Evolutionary conservation across 2,329 filamentous ascomycete genomes (phyloP), one percentile per base, ranked within the genome.

Genomic region (Cladophialophora carrionii): DNA sequence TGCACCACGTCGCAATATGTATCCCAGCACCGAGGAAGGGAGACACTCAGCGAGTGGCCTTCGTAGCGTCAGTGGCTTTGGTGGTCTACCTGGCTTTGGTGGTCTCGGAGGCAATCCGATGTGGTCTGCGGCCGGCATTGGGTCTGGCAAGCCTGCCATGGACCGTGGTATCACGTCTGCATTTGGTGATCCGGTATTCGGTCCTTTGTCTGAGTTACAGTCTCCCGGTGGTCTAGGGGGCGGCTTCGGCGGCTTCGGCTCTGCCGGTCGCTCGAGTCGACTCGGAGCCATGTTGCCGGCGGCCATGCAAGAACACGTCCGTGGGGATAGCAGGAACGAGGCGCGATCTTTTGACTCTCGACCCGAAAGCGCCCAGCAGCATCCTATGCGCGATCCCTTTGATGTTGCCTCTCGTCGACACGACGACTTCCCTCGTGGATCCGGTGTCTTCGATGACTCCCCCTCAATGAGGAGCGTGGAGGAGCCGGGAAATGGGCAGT

Each of bases 251-350:
- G 89, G 89, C 58, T 85, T 90, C 49, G 70, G 68, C 57, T 87
- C 90, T 53, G 57, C 55, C 53, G 87, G 90, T 34, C 88, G 92
- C 43, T 84, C 87, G 4, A 95, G 90, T 80, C 96, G 93, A 77
- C 82, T 97, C 46, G 90, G 90, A 1, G 93, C 92, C 1, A 81
- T 99, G 26, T 97, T 99, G 74, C 93, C 94, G 8, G 81, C 88
- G 1, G 88, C 90, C 4, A 93, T 96, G 90, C 93, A 97, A 78
- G 90, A 92, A 41, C 91, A 96, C 76, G 93, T 96, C 89, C 90
- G 92, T 65, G 76, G 78, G 49, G 80, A 82, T 46, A 69, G 68
- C 66, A 62, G 71, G 31, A 71, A 69, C 43, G 86, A 87, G 14
- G 26, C 57, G 4, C 61, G 55, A 24, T 34, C 65, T 49, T 66